A percentile compares a stretch with the other conserved stretches of the same genome.
phyloP scores from a whole-genome alignment of 139 green algal species.

The Pseudopediastrum boryanum region DNA sequence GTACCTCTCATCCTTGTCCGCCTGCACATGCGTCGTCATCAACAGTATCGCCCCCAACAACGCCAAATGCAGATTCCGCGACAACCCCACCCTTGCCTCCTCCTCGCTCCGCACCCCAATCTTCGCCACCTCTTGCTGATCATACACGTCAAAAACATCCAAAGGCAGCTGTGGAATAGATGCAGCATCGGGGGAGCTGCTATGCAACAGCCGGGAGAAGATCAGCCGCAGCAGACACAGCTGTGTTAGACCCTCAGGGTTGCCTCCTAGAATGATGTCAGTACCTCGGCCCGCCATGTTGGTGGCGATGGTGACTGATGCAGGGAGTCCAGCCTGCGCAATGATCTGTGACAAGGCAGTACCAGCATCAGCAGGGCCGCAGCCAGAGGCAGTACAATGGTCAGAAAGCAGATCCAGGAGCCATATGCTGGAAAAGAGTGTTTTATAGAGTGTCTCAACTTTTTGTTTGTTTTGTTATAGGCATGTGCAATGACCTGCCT shows the following conservation, averaged over 20 bases:
- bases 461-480: no score
- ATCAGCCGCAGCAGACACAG: conserved; percentile 53
- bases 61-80: conserved; percentile 44
- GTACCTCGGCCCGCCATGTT: conserved; percentile 99
- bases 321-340: conserved; percentile 82
- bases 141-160: conserved; percentile 47
- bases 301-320: conserved; percentile 94
- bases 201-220: conserved; percentile 42
- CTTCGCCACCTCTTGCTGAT: neutral
- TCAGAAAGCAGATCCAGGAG: no score
- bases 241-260: conserved; percentile 68
- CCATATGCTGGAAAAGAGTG: no score
- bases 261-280: conserved; percentile 98
- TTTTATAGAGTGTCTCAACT: no score
- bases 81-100: conserved; percentile 12
- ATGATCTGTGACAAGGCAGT: conserved; percentile 70
- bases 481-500: no score
- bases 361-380: no score
- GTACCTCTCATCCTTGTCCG: neutral
- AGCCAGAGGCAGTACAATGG: no score
- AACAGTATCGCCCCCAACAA: conserved; percentile 29
- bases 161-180: no score
- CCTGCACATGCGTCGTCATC: neutral
- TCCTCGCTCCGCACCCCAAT: conserved; percentile 19
- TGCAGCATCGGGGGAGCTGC: no score